Percentiles rank a stretch among this genome's conserved stretches.
phyloP scores from a whole-genome alignment of 257 asterid species.

The Solanum sitiens region DNA sequence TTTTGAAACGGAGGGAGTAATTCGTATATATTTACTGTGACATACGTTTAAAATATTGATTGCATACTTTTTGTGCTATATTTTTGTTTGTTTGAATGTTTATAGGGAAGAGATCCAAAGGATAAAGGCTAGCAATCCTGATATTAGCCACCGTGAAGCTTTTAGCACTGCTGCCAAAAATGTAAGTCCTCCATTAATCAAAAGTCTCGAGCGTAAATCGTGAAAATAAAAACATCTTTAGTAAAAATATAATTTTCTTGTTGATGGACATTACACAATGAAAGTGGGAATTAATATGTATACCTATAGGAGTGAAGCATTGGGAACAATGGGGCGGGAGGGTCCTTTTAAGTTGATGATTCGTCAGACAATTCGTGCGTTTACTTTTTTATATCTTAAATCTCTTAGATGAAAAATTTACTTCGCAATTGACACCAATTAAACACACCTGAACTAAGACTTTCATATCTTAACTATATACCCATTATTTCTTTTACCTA shows the following conservation, averaged over 20 bases:
- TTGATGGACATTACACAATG: background rate
- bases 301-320: too few species aligned
- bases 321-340: too few species aligned
- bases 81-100: background rate
- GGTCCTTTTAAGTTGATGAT: too few species aligned
- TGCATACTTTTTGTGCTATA: too few species aligned
- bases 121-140: slow-evolving; percentile 83
- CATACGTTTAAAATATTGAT: too few species aligned
- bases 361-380: rapidly evolving
- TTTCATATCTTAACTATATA: background rate
- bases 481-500: background rate
- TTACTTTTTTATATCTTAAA: background rate
- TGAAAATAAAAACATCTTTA: background rate
- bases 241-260: too few species aligned
- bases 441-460: too few species aligned
- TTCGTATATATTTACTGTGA: background rate
- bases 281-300: background rate
- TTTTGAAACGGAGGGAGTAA: too few species aligned
- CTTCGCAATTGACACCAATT: too few species aligned
- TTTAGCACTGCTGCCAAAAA: slow-evolving; percentile 93
- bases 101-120: slow-evolving; percentile 93
- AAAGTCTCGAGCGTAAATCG: rapidly evolving
- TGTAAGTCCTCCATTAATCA: slow-evolving; percentile 21
- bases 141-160: slow-evolving; percentile 89
- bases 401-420: background rate